phyloP scores from a whole-genome alignment of 2,329 filamentous ascomycete species.

The Teratosphaeria nubilosa region DNA sequence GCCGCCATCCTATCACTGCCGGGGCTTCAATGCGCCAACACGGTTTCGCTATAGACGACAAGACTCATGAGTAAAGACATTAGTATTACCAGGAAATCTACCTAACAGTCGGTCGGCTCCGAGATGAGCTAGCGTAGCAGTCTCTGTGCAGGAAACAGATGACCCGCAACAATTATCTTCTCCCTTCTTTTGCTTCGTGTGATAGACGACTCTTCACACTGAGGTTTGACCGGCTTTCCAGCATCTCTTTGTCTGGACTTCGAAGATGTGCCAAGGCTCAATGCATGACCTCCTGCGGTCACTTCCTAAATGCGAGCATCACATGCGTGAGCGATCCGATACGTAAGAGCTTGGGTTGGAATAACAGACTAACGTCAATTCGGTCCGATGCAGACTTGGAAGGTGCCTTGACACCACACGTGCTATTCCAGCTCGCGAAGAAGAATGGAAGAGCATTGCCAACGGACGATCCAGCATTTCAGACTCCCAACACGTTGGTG shows the following conservation, averaged over 20 bases:
- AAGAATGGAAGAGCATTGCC: constrained; percentile 55
- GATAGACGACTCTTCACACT: neutral
- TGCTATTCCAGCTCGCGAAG: constrained; percentile 59
- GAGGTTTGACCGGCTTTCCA: neutral
- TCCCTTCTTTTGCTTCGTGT: neutral
- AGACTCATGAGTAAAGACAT: too few species aligned
- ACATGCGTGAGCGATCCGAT: constrained; percentile 29
- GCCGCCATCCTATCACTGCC: too few species aligned
- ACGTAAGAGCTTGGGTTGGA: neutral
- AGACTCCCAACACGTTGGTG: constrained; percentile 48
- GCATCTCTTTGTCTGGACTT: neutral
- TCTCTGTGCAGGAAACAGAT: neutral
- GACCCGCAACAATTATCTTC: neutral
- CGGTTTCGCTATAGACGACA: too few species aligned
- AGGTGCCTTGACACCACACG: constrained; percentile 58
- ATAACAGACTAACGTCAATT: neutral
- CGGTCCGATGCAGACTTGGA: constrained; percentile 52
- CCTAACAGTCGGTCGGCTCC: neutral
- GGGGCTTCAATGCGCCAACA: too few species aligned
- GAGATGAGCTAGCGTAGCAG: neutral
- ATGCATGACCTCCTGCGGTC: constrained; percentile 51
- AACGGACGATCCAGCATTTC: constrained; percentile 50
- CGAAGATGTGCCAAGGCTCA: constrained; percentile 37
- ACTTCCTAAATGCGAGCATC: constrained; percentile 68
- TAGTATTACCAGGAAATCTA: too few species aligned